Base-by-base conservation (phyloP, 257 asterid species). In the Salvia miltiorrhiza region DNA sequence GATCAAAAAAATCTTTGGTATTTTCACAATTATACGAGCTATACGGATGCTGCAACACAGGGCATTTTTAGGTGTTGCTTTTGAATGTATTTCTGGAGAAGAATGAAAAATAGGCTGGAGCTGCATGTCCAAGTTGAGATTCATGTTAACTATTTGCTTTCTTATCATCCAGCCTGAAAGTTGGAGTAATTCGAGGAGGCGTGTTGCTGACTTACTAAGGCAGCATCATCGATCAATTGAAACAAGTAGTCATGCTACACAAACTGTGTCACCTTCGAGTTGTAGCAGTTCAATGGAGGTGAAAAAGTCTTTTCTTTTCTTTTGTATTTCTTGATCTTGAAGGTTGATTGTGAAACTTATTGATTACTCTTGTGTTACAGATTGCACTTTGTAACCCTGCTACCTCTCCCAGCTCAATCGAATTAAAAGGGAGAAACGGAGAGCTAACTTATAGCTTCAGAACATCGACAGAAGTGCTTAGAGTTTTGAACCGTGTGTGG, bases 201-300 rank as follows among this genome's bases (percentile, higher is more conserved):
- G 77, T 37, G 81, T 87, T 7, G 83, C 83, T 47, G 90, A 88
- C 39, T 76, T 90, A 10, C 65, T 81, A 73, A 85, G 79, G 90
- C 96, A 81, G 59, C 88, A 85, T 74, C 95, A 86, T 74, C 85
- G 78, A 28, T 59, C 83, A 6, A 26, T 68, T 37, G 89, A 84
- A 66, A 83, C 81, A 82, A 81, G 65, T 59, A 79, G 40, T 57
- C 88, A 26, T 81, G 95, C 96, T 53, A 66, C 85, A 61, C 97
- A 80, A 76, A 88, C 94, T 39, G 85, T 77, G 16, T 89, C 96
- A 47, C 96, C 96, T 14, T 88, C 96, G 19, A 92, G 93, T 68
- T 83, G 83, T 66, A 87, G 83, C 17, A 89, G 96, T 76, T 92
- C 93, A 2, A 73, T 87, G 87, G 98, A 87, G 96, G 98, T 92